Percentiles rank a stretch among this genome's conserved stretches.
phyloP scores from a whole-genome alignment of 2,329 filamentous ascomycete genomes.

The Pseudogymnoascus sp. region DNA sequence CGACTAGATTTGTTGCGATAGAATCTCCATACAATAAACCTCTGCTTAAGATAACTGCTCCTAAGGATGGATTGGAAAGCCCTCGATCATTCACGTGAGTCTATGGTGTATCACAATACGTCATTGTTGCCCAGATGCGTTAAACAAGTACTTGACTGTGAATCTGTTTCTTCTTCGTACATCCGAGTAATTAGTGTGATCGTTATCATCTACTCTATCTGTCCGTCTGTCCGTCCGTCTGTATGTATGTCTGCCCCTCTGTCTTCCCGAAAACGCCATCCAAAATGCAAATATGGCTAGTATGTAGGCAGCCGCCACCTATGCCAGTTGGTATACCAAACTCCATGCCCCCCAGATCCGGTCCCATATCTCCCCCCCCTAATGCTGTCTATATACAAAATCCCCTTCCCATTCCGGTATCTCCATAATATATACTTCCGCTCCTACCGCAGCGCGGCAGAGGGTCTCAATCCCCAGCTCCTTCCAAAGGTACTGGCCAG shows the following conservation, averaged over 20 bases:
- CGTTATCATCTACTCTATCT: neutral
- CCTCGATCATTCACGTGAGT: neutral
- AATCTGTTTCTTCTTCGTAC: neutral
- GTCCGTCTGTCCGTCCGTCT: neutral
- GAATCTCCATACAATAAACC: neutral
- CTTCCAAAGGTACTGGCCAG: neutral
- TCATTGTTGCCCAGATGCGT: neutral
- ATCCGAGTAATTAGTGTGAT: neutral
- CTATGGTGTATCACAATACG: neutral
- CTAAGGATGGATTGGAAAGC: neutral
- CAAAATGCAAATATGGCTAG: neutral
- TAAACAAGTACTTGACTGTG: neutral
- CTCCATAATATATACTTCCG: neutral
- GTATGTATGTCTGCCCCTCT: neutral
- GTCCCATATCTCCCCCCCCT: neutral
- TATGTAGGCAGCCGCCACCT: neutral
- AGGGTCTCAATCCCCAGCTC: neutral
- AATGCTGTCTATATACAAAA: neutral
- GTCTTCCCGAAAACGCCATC: neutral
- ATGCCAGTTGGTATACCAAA: slow-evolving; percentile 4
- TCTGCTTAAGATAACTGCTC: neutral
- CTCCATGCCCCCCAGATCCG: neutral
- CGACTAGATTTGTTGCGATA: neutral
- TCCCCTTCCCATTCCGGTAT: neutral
- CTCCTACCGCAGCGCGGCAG: neutral